phyloP scores from a whole-genome alignment of 2,329 filamentous ascomycete species.

The Xylaria sp. region DNA sequence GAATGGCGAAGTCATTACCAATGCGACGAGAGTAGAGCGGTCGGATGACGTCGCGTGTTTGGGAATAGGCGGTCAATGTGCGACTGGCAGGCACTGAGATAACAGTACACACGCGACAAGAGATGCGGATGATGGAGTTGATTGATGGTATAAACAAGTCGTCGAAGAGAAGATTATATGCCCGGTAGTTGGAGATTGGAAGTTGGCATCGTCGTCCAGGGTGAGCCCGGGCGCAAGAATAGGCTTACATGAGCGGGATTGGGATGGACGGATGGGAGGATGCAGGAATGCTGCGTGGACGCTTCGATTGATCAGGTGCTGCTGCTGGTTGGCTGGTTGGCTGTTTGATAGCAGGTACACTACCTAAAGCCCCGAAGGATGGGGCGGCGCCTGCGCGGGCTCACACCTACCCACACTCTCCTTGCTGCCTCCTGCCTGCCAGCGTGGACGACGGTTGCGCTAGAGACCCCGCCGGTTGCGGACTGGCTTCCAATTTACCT shows the following conservation, averaged over 20 bases:
- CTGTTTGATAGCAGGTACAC: conserved; percentile 6
- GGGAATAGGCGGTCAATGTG: conserved; percentile 41
- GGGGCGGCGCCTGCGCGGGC: not conserved
- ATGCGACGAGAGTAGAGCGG: conserved; percentile 33
- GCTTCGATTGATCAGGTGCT: conserved; percentile 31
- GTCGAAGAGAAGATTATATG: not conserved
- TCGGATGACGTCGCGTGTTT: conserved; percentile 38
- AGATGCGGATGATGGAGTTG: not conserved
- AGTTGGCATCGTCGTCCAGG: conserved; percentile 15
- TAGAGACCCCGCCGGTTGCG: conserved; percentile 32
- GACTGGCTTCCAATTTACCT: conserved; percentile 16
- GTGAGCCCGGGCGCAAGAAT: conserved; percentile 1
- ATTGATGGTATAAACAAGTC: conserved; percentile 5
- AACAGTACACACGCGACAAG: conserved; percentile 40
- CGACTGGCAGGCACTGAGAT: conserved; percentile 44
- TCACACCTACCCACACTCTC: conserved; percentile 1
- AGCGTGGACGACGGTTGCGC: conserved; percentile 14
- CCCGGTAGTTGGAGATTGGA: conserved; percentile 31
- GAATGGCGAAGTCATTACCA: conserved; percentile 12
- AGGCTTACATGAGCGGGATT: conserved; percentile 19
- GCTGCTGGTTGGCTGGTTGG: conserved; percentile 20
- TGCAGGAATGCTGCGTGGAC: conserved; percentile 28
- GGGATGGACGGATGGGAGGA: conserved; percentile 5
- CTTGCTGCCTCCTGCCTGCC: not conserved
- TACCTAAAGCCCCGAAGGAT: conserved; percentile 11